phyloP scores from a whole-genome alignment of 495 filamentous ascomycete genomes.

The Penicillium waksmanii region DNA sequence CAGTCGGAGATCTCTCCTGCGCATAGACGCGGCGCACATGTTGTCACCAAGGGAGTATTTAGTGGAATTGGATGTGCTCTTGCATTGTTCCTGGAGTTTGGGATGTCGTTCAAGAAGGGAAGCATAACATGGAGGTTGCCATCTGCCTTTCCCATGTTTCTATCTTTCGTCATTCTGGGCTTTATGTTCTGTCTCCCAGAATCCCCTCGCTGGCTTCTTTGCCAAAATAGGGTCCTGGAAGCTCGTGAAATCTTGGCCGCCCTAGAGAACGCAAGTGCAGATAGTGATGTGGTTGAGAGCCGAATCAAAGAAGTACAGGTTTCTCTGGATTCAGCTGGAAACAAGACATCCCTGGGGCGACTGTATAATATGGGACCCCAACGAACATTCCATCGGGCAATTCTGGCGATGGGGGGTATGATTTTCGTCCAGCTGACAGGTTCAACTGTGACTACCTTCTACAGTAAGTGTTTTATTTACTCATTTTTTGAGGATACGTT shows the following conservation, averaged over 20 bases:
- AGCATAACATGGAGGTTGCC: slow-evolving; percentile 54
- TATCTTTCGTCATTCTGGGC: slow-evolving; percentile 24
- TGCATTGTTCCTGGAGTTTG: slow-evolving; percentile 57
- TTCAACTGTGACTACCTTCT: slow-evolving; percentile 30
- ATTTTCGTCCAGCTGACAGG: slow-evolving; percentile 29
- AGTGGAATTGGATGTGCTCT: slow-evolving; percentile 61
- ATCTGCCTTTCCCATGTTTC: slow-evolving; percentile 47
- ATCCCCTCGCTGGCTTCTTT: slow-evolving; percentile 51
- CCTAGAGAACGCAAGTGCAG: slow-evolving; percentile 39
- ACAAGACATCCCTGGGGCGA: slow-evolving; percentile 12
- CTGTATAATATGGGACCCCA: slow-evolving; percentile 29
- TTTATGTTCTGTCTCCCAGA: slow-evolving; percentile 47
- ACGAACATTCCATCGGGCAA: slow-evolving; percentile 27
- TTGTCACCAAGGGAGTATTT: slow-evolving; percentile 61
- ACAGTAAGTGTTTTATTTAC: slow-evolving; percentile 19
- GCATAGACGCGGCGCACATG: slow-evolving; percentile 59
- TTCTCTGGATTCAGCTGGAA: slow-evolving; percentile 20
- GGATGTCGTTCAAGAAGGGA: slow-evolving; percentile 46
- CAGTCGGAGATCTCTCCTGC: slow-evolving; percentile 64
- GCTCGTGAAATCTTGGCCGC: slow-evolving; percentile 41
- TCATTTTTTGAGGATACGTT: background rate
- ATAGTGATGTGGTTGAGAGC: slow-evolving; percentile 23
- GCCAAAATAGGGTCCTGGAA: slow-evolving; percentile 35
- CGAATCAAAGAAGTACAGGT: slow-evolving; percentile 26
- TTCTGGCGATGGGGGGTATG: slow-evolving; percentile 22